phyloP scores from a whole-genome alignment of 1,284 basidiomycete species.

The Ceraceosorus guamensis region DNA sequence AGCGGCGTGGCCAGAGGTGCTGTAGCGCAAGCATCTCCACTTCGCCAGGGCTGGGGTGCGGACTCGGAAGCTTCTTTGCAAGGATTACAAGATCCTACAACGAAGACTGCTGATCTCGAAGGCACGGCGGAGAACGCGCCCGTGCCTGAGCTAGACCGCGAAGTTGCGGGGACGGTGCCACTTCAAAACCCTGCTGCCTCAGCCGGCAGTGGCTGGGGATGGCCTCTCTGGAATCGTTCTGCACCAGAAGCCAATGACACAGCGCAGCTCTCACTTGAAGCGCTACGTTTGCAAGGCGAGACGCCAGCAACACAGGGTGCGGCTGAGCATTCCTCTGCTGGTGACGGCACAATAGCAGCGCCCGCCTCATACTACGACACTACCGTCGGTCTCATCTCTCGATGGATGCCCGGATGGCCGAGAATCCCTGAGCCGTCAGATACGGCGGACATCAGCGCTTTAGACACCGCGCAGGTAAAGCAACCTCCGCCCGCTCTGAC shows the following conservation, averaged over 20 bases:
- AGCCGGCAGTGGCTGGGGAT: conserved; percentile 1
- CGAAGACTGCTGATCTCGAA: not conserved
- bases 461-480: not conserved
- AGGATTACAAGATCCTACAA: not conserved
- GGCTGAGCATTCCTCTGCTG: not conserved
- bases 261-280: not conserved
- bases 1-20: too few relatives aligned
- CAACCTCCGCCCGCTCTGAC: conserved; percentile 8
- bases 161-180: not conserved
- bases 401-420: not conserved
- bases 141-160: not conserved
- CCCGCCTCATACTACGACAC: not conserved
- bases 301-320: not conserved
- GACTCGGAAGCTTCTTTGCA: not conserved
- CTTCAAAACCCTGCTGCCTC: not conserved
- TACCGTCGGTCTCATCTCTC: not conserved
- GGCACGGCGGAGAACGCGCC: not conserved
- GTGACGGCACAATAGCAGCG: too few relatives aligned
- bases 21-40: not conserved
- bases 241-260: not conserved
- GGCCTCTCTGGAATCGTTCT: not conserved
- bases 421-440: not conserved
- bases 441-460: not conserved
- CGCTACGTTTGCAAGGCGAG: not conserved
- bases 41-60: not conserved